These are phyloP conservation scores for Amphicarpaea edgeworthii DNA, from an alignment of 306 rosid genomes.

Conservation along the genomic window DNA sequence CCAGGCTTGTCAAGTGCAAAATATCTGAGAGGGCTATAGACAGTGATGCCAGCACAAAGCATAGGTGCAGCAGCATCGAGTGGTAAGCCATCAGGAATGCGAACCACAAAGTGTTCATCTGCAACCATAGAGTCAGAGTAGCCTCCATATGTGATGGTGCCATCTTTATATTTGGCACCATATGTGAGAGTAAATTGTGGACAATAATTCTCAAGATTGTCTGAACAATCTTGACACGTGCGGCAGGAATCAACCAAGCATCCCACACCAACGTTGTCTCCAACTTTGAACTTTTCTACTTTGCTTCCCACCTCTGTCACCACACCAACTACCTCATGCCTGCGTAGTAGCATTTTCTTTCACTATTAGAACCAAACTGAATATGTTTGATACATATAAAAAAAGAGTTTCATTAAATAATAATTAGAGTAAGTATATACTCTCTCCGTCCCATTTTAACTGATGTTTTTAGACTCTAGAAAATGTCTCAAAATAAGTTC, in stretches of 20 bases:
- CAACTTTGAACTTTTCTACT: constrained; percentile 56
- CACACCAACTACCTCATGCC: constrained; percentile 62
- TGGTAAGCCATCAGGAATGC: constrained; percentile 51
- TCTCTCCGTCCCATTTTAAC: no score
- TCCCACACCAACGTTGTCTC: constrained; percentile 70
- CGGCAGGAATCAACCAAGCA: constrained; percentile 56
- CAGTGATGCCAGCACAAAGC: constrained; percentile 72
- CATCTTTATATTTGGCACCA: constrained; percentile 42
- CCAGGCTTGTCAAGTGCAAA: constrained; percentile 59
- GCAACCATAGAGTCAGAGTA: constrained; percentile 61
- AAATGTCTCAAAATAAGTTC: no score
- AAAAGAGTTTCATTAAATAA: no score
- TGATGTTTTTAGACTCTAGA: no score
- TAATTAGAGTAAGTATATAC: no score
- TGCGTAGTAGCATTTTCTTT: background rate
- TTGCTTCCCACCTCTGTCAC: constrained; percentile 64
- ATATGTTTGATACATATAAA: no score
- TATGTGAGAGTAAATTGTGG: constrained; percentile 37
- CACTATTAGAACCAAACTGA: constrained; percentile 23
- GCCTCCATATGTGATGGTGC: constrained; percentile 61
- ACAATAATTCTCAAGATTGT: constrained; percentile 60
- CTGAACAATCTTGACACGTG: constrained; percentile 52
- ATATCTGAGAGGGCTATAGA: constrained; percentile 59
- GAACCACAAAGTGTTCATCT: constrained; percentile 50
- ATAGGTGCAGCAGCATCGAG: constrained; percentile 68